Conservation (phyloP, 306 rosid genomes). For the Vigna nakashimae region DNA sequence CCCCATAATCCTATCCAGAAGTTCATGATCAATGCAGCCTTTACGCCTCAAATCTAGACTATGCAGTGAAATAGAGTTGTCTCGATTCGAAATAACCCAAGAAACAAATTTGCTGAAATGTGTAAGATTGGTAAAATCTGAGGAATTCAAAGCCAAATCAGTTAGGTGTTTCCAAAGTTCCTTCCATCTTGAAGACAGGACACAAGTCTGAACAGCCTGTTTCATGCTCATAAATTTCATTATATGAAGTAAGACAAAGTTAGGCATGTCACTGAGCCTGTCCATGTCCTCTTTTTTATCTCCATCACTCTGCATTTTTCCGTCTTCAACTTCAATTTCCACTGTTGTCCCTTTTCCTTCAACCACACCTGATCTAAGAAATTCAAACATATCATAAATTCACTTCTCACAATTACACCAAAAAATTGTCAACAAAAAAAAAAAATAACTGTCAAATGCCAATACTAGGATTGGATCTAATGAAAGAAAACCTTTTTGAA, state of each 20-base stretch:
- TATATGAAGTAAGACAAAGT: conserved; percentile 35
- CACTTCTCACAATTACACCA: neutral
- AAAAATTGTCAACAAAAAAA: neutral
- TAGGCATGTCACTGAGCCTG: conserved; percentile 41
- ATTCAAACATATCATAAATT: conserved; percentile 8
- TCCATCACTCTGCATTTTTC: neutral
- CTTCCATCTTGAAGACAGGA: conserved; percentile 36
- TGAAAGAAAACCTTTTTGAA: conserved; percentile 1
- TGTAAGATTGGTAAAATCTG: neutral
- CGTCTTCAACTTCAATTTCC: conserved; percentile 17
- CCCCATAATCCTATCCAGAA: neutral
- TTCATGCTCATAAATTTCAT: conserved; percentile 40
- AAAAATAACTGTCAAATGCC: neutral
- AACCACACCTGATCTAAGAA: neutral
- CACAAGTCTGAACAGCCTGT: conserved; percentile 38
- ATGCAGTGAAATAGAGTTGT: neutral
- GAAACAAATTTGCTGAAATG: conserved; percentile 20
- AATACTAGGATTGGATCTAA: neutral
- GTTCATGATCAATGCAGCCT: conserved; percentile 3
- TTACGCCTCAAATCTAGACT: conserved; percentile 23
- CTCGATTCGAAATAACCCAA: conserved; percentile 4
- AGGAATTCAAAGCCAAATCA: conserved; percentile 12
- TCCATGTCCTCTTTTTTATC: conserved; percentile 26
- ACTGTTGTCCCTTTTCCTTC: conserved; percentile 9
- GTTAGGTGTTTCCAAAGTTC: conserved; percentile 28